These are phyloP conservation scores for Curvularia eragrostidis DNA, from an alignment of 2,329 filamentous ascomycete genomes.

Conservation along the genomic window DNA sequence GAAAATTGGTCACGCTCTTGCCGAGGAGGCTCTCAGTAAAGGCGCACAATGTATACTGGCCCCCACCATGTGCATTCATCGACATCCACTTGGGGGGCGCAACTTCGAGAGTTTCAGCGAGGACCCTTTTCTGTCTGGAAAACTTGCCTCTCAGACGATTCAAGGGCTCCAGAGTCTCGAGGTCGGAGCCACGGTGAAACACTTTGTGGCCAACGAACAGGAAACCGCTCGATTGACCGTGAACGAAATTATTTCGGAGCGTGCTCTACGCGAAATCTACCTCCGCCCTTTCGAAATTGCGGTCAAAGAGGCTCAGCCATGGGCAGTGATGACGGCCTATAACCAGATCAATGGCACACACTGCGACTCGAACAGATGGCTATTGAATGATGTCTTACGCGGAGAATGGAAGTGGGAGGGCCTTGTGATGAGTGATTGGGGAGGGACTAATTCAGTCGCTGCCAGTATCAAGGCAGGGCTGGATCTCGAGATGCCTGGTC, in stretches of 20 bases:
- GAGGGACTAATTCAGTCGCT: background rate
- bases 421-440: background rate
- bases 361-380: background rate
- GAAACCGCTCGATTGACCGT: background rate
- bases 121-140: background rate
- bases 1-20: too few species aligned
- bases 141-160: background rate
- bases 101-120: background rate
- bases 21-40: too few species aligned
- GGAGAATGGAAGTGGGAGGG: background rate
- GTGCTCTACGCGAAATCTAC: background rate
- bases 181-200: background rate
- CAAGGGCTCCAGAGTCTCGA: background rate
- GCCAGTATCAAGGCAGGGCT: background rate
- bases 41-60: too few species aligned
- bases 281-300: background rate
- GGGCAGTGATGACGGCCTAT: background rate
- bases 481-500: background rate
- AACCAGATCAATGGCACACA: background rate
- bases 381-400: background rate
- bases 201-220: background rate
- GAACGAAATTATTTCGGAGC: background rate
- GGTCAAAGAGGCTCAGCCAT: background rate
- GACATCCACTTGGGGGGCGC: background rate
- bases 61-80: too few species aligned